phyloP scores from a whole-genome alignment of 257 asterid species.

The Anisodus tanguticus region DNA sequence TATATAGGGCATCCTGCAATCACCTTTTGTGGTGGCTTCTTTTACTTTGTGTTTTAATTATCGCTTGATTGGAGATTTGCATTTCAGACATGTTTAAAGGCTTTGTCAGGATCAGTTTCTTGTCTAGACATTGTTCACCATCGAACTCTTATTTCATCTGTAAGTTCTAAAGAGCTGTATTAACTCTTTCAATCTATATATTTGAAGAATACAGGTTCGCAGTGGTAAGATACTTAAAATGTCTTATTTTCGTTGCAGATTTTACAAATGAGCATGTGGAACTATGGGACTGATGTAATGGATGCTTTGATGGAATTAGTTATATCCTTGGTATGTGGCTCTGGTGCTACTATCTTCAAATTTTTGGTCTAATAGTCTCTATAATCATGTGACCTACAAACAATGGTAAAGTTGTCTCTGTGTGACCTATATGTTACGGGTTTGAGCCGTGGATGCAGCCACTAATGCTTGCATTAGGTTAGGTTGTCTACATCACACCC shows the following conservation, averaged over 20 bases:
- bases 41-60: conserved; percentile 23
- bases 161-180: conserved; percentile 44
- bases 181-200: not conserved
- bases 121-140: conserved; percentile 70
- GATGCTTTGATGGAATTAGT: conserved; percentile 77
- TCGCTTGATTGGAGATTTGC: conserved; percentile 10
- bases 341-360: conserved; percentile 29
- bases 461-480: no score
- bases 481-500: no score
- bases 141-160: conserved; percentile 65
- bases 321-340: conserved; percentile 64
- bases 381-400: no score
- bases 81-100: conserved; percentile 52
- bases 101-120: conserved; percentile 75
- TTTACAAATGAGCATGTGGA: conserved; percentile 79
- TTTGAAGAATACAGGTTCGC: not conserved
- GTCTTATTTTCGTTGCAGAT: conserved; percentile 49
- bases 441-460: no score
- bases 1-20: not conserved
- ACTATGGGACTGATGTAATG: conserved; percentile 79
- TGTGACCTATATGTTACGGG: no score
- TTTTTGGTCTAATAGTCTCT: conserved; percentile 22
- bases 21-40: not conserved
- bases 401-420: no score
- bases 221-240: not conserved